Base-by-base conservation (phyloP, 2,329 filamentous ascomycete species). In the Neofusicoccum parvum region DNA sequence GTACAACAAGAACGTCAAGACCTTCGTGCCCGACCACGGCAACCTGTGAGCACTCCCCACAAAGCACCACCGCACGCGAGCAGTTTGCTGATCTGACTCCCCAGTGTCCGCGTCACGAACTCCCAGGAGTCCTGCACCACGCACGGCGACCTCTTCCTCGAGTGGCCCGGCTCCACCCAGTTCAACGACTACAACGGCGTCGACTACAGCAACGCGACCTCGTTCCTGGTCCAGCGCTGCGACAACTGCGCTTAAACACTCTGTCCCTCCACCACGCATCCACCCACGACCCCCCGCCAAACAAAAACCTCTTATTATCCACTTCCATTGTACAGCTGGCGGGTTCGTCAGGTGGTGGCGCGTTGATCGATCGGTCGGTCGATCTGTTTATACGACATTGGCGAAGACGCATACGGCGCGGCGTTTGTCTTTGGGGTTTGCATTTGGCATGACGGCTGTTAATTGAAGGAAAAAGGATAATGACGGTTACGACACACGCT, bases 121-220 rank as follows among this genome's bases (percentile, higher is more conserved):
- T 45, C 54, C 9, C 41, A 43, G 15, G 51, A 65, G 20, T 50
- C 63, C 14, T 65, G 64, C 64, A 65, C 64, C 23, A 23, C 17
- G 36, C 54, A 65, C 54, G 64, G 64, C 39, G 64, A 65, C 46
- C 64, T 65, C 11, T 65, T 65, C 46, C 39, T 65, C 46, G 54
- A 65, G 56, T 53, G 12, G 20, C 64, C 64, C 41, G 64, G 56
- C 46, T 53, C 48, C 46, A 34, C 36, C 37, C 37, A 62, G 12
- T 49, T 65, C 39, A 34, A 53, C 46, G 6, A 54, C 46, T 60
- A 53, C 48, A 20, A 65, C n/a, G 64, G 56, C 32, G 48, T 46
- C 48, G 37, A 65, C 64, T 65, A 54, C 46, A 60, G 54, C 56
- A 54, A 60, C 36, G 39, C 27, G 7, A 65, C 64, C 6, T 65